Evolutionary conservation across 495 filamentous ascomycete genomes (phyloP).

Genomic region (Xylaria intraflava): DNA sequence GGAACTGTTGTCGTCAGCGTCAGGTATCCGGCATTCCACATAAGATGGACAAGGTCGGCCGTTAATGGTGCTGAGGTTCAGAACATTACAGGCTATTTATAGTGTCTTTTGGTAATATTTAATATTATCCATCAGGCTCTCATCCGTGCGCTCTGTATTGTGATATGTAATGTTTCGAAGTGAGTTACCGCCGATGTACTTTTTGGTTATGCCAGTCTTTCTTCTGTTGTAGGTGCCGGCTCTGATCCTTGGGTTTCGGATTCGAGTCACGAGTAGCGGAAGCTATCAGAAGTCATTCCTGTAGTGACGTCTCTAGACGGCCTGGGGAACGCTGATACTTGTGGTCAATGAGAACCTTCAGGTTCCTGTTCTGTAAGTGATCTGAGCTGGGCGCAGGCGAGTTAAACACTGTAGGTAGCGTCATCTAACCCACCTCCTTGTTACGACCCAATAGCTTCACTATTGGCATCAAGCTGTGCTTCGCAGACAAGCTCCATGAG

Average conservation of each 20-base stretch:
- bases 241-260: too few species aligned
- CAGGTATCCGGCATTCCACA: background rate
- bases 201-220: too few species aligned
- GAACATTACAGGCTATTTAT: background rate
- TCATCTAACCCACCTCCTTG: constrained; percentile 7
- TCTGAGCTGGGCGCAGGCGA: constrained; percentile 23
- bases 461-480: background rate
- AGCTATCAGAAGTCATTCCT: too few species aligned
- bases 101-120: constrained; percentile 1
- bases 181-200: too few species aligned
- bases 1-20: background rate
- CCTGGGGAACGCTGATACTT: too few species aligned
- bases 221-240: too few species aligned
- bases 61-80: background rate
- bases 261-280: too few species aligned
- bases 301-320: too few species aligned
- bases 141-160: background rate
- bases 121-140: background rate
- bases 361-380: too few species aligned
- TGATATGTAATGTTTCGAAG: too few species aligned
- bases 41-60: background rate
- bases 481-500: constrained; percentile 10
- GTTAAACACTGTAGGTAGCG: constrained; percentile 17
- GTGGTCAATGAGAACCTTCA: too few species aligned
- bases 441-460: background rate